Evolutionary conservation across 768 basidiomycete species (phyloP), one percentile per base, ranked within the genome.

Genomic region (Panus rudis): DNA sequence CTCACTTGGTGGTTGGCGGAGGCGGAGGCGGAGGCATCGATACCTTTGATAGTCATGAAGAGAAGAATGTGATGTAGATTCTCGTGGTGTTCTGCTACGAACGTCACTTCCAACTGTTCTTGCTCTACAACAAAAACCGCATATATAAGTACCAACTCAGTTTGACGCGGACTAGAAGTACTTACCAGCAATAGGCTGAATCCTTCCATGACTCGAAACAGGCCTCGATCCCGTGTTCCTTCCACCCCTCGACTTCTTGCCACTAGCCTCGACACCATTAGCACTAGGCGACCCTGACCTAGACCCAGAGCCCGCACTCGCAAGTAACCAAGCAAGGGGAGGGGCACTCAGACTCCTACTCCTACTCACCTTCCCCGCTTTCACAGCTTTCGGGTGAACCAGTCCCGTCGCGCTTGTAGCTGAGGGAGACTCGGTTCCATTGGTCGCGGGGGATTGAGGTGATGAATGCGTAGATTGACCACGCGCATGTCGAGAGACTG

Each of bases 11-110:
- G 60, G 2, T 73, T 72, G 4, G 73, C 63, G 1, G 65, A 68
- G 4, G 68, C 56, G n/a, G n/a, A n/a, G n/a, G n/a, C n/a, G n/a
- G n/a, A n/a, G n/a, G n/a, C n/a, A n/a, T n/a, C n/a, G n/a, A n/a
- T n/a, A 3, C 76, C 75, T 2, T 69, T 68, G 24, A 80, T 65
- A 17, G 75, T 75, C 40, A 92, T 66, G 57, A 90, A 85, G 19
- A 90, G 75, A 26, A 90, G 68, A 23, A 94, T 72, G 38, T 84
- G 83, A 19, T 81, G 79, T 4, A 97, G 75, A 44, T 80, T 88
- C 58, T 92, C 88, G 56, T 93, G 91, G 55, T 89, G 76, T 62
- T 96, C 93, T 1, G 78, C 77, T 21, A 83, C 64, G 48, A 74
- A 81, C 13, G 68, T 60, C 7, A 81, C 60, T 37, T 67, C 61